Percentiles rank a stretch among this genome's conserved stretches.
Evolutionary conservation across 768 basidiomycete genomes (phyloP).

Genomic region (Suillus variegatus): DNA sequence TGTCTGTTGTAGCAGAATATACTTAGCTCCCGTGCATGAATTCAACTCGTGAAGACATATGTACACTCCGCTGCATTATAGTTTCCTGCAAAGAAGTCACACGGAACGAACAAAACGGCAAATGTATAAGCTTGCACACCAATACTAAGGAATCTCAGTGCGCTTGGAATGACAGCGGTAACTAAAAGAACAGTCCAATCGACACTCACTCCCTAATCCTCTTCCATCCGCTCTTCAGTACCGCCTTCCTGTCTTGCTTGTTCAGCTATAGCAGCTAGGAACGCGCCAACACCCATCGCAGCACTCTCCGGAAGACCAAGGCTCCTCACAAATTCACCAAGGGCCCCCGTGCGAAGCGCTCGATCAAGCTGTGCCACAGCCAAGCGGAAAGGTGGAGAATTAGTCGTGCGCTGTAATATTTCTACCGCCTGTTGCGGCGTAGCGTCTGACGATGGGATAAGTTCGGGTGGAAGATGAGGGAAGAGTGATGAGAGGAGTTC

Average conservation of each 20-base stretch:
- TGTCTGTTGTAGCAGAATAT: background rate
- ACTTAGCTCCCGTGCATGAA: background rate
- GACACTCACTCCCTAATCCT: conserved; percentile 48
- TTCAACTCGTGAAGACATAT: background rate
- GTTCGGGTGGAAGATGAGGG: conserved; percentile 80
- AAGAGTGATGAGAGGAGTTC: conserved; percentile 69
- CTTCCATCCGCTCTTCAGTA: conserved; percentile 71
- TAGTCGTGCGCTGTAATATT: conserved; percentile 71
- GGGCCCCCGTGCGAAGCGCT: conserved; percentile 78
- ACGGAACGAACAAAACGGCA: background rate
- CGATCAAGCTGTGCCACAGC: conserved; percentile 82
- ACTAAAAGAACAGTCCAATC: background rate
- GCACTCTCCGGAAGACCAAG: conserved; percentile 87
- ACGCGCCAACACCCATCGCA: conserved; percentile 73
- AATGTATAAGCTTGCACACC: background rate
- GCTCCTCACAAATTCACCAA: conserved; percentile 72
- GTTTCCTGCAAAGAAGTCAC: background rate
- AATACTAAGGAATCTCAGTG: background rate
- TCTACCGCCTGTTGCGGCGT: conserved; percentile 39
- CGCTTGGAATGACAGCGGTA: background rate
- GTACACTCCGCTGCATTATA: background rate
- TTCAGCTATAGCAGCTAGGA: conserved; percentile 78
- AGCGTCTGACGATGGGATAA: conserved; percentile 65
- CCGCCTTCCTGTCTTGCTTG: conserved; percentile 53
- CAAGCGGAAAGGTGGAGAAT: conserved; percentile 80